Percentiles rank a stretch among this genome's conserved stretches.
These are phyloP conservation scores for Udeniomyces megalosporus DNA, from an alignment of 768 basidiomycete genomes.

Conservation along the genomic window DNA sequence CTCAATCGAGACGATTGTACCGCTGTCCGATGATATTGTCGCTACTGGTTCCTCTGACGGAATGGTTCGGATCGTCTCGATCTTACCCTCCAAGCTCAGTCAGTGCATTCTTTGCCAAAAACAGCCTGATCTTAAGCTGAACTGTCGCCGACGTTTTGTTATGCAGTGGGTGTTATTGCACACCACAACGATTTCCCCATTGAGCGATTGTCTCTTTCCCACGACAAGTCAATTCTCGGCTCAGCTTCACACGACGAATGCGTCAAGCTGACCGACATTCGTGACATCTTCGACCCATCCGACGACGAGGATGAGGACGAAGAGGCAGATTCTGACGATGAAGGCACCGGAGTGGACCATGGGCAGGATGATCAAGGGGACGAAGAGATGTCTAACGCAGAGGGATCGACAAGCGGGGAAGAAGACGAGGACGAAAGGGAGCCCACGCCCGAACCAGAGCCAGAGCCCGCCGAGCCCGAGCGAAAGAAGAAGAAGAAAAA, in stretches of 20 bases:
- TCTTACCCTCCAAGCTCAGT: constrained; percentile 68
- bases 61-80: constrained; percentile 65
- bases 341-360: not conserved
- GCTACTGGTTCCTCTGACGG: constrained; percentile 88
- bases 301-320: constrained; percentile 34
- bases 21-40: constrained; percentile 53
- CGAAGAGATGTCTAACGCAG: constrained; percentile 17
- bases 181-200: constrained; percentile 87
- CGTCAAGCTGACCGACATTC: constrained; percentile 68
- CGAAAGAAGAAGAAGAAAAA: constrained; percentile 46
- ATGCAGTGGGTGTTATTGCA: constrained; percentile 58
- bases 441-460: constrained; percentile 12
- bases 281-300: constrained; percentile 50
- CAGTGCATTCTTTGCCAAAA: constrained; percentile 16
- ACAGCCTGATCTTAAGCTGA: not conserved
- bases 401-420: constrained; percentile 8
- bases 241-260: constrained; percentile 82
- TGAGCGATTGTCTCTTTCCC: constrained; percentile 41
- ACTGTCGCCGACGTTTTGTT: not conserved
- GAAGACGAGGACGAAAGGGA: constrained; percentile 13
- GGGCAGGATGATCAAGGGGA: constrained; percentile 21
- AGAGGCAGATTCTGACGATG: constrained; percentile 19
- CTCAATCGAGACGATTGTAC: constrained; percentile 72
- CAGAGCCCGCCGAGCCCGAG: constrained; percentile 25
- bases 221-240: constrained; percentile 40